Percentiles rank a stretch among this genome's conserved stretches.
These are phyloP conservation scores for Colletotrichum shisoi DNA, from an alignment of 2,329 filamentous ascomycete genomes.

Conservation along the genomic window DNA sequence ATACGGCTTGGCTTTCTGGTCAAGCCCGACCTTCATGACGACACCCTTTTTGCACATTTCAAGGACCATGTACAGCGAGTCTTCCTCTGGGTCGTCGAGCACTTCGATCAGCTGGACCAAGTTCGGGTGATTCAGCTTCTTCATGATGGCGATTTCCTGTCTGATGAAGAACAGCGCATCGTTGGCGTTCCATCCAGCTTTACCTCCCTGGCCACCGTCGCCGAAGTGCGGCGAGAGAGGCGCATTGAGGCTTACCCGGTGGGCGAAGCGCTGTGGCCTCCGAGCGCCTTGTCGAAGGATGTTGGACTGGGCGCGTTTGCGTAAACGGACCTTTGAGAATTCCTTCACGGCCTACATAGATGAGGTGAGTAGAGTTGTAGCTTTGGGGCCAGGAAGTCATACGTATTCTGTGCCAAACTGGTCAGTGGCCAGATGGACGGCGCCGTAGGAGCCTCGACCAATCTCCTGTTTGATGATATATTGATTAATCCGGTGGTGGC, in stretches of 20 bases:
- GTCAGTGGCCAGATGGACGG: slow-evolving; percentile 88
- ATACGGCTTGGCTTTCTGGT: slow-evolving; percentile 83
- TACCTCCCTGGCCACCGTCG: slow-evolving; percentile 33
- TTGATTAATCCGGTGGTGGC: slow-evolving; percentile 90
- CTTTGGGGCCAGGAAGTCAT: slow-evolving; percentile 51
- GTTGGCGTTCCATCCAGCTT: slow-evolving; percentile 5
- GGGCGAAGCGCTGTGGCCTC: slow-evolving; percentile 54
- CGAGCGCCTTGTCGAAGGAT: slow-evolving; percentile 68
- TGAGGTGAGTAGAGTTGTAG: slow-evolving; percentile 34
- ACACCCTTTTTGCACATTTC: slow-evolving; percentile 99
- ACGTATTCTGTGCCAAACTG: slow-evolving; percentile 94
- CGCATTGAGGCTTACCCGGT: slow-evolving; percentile 44
- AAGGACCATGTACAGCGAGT: slow-evolving; percentile 97
- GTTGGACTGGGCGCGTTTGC: slow-evolving; percentile 89
- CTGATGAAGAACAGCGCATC: slow-evolving; percentile 82
- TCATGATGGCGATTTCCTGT: slow-evolving; percentile 98
- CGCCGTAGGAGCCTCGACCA: slow-evolving; percentile 93
- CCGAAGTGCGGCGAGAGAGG: slow-evolving; percentile 43
- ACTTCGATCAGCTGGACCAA: slow-evolving; percentile 94
- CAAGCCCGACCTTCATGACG: slow-evolving; percentile 93
- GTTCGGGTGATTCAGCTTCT: slow-evolving; percentile 94
- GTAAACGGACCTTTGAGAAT: slow-evolving; percentile 90
- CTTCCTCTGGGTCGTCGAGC: slow-evolving; percentile 91
- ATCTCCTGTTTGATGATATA: slow-evolving; percentile 95
- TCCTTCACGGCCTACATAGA: slow-evolving; percentile 88